These are phyloP conservation scores for Samsoniella hepiali DNA, from an alignment of 2,329 filamentous ascomycete genomes.

Conservation along the genomic window DNA sequence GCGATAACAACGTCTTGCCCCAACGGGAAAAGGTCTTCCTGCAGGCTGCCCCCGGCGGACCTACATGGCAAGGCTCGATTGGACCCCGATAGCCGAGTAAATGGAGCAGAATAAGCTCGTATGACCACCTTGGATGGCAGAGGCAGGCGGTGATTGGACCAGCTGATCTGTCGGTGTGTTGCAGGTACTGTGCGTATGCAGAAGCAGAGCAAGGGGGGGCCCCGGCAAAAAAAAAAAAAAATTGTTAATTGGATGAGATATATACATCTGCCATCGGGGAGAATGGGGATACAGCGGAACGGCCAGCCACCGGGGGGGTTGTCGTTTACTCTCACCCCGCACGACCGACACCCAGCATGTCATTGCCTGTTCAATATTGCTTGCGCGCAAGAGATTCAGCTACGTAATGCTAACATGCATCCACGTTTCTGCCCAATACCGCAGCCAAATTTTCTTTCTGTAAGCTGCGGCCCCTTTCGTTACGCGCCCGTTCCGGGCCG, in stretches of 20 bases:
- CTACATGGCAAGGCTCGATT: constrained; percentile 9
- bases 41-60: constrained; percentile 4
- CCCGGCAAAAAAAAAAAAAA: neutral
- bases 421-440: neutral
- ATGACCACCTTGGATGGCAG: constrained; percentile 7
- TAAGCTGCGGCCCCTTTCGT: no score
- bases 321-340: constrained; percentile 10
- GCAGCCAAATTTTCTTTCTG: neutral
- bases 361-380: neutral
- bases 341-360: neutral
- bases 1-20: constrained; percentile 5
- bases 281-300: neutral
- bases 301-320: neutral
- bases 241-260: neutral
- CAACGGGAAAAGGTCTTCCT: constrained; percentile 2
- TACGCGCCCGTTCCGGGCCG: no score
- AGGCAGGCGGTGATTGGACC: neutral
- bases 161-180: constrained; percentile 3
- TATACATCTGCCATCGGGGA: neutral
- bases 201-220: neutral
- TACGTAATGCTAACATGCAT: neutral
- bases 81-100: constrained; percentile 13
- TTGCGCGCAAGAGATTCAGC: neutral
- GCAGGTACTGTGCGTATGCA: neutral
- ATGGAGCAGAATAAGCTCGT: constrained; percentile 16